Conservation (phyloP, 2,329 filamentous ascomycete species). For the Beauveria sp. region DNA sequence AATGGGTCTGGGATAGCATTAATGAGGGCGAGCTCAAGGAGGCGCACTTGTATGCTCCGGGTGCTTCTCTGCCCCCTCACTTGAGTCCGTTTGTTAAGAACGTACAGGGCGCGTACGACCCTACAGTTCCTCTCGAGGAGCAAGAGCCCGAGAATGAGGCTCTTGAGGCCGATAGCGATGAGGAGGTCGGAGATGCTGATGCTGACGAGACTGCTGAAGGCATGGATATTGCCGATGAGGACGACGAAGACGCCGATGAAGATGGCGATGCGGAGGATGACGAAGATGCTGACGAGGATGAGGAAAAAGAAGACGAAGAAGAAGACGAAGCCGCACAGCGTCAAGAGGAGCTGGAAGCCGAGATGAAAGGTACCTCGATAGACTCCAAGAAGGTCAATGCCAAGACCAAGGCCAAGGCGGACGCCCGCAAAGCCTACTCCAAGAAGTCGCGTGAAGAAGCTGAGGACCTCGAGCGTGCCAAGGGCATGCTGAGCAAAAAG, state of each 20-base stretch:
- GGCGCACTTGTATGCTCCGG: constrained; percentile 82
- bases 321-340: constrained; percentile 64
- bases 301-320: constrained; percentile 31
- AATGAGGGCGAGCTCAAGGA: constrained; percentile 86
- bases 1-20: constrained; percentile 97
- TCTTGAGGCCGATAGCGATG: constrained; percentile 54
- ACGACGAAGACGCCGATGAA: constrained; percentile 38
- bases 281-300: constrained; percentile 28
- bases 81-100: constrained; percentile 91
- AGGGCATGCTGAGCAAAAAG: constrained; percentile 97
- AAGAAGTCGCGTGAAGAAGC: constrained; percentile 68
- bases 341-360: constrained; percentile 87
- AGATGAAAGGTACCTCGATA: constrained; percentile 64
- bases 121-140: constrained; percentile 73
- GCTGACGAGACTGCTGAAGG: constrained; percentile 28
- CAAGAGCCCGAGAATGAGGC: constrained; percentile 85
- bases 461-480: constrained; percentile 84
- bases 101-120: constrained; percentile 83
- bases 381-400: constrained; percentile 38
- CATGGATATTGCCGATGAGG: constrained; percentile 36
- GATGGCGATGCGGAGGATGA: constrained; percentile 38
- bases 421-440: constrained; percentile 59
- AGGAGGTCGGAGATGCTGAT: constrained; percentile 39
- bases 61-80: constrained; percentile 84
- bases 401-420: constrained; percentile 58